Conservation (phyloP, 208 protist species). For the Trichomonas gallinae region DNA sequence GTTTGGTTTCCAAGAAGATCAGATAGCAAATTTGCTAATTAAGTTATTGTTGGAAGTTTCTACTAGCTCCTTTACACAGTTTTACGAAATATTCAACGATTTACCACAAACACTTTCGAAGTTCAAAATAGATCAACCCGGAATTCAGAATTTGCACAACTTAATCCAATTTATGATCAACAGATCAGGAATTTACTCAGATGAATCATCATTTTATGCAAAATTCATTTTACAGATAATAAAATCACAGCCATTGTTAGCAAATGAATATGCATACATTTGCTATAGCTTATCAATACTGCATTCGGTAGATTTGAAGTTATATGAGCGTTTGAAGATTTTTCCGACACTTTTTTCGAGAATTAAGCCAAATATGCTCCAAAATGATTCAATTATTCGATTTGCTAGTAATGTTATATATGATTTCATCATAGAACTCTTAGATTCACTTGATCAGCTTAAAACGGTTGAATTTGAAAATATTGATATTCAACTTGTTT, state of each 20-base stretch:
- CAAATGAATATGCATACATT: background rate
- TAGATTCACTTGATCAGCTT: background rate
- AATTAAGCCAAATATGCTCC: background rate
- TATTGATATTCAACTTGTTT: background rate
- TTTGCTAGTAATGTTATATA: background rate
- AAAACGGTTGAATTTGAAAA: background rate
- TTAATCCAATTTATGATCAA: background rate
- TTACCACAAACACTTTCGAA: background rate
- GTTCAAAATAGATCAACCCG: background rate
- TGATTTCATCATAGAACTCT: background rate
- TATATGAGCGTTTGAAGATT: background rate
- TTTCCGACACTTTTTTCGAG: background rate
- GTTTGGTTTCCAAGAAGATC: background rate
- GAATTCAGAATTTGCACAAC: background rate
- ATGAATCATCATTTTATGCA: background rate
- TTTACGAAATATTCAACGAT: background rate
- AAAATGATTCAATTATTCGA: background rate
- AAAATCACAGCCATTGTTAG: background rate
- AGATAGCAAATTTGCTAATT: background rate
- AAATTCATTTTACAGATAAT: background rate
- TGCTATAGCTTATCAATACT: background rate
- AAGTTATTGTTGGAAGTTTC: background rate
- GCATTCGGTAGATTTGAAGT: background rate
- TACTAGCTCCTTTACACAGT: background rate
- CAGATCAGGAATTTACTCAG: background rate